Base-by-base conservation (phyloP, 805 yeast genomes). In the Candida verbasci region DNA sequence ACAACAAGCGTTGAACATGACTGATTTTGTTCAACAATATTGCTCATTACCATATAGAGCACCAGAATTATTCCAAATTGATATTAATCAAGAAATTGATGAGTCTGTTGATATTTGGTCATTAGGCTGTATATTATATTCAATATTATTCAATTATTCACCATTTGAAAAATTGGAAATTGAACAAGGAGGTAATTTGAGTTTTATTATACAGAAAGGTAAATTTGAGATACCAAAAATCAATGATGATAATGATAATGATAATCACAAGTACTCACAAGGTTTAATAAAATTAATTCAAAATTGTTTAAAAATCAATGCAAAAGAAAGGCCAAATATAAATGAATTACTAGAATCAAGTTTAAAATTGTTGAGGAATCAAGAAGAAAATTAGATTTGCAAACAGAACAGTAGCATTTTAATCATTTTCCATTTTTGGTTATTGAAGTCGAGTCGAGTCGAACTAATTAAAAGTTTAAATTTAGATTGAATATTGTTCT, bases 41-140 rank as follows among this genome's bases (percentile, higher is more conserved):
- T 86, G 95, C 51, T 83, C 95, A 1, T 60, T 86, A 37, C 87
- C 94, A 1, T 91, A 83, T 56, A 66, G 95, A 27, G 95, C 97
- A 0, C 97, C 97, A 0, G 97, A n/a, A n/a, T n/a, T n/a, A n/a
- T n/a, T n/a, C n/a, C n/a, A n/a, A n/a, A n/a, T n/a, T n/a, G n/a
- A n/a, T n/a, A n/a, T n/a, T n/a, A n/a, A n/a, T n/a, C n/a, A n/a
- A n/a, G n/a, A n/a, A n/a, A n/a, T n/a, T n/a, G n/a, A n/a, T n/a
- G n/a, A n/a, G n/a, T n/a, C n/a, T n/a, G n/a, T n/a, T n/a, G n/a
- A n/a, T n/a, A n/a, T n/a, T n/a, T n/a, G n/a, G 97, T 82, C 95
- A 3, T 58, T 89, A 20, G 97, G 97, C 0, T 87, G 96, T 52
- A 68, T 87, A 1, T 55, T 87, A 12, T 89, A 85, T 56, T 77